Base-by-base conservation (phyloP, 1,139 yeast species). In the Chernovozyma aurita region DNA sequence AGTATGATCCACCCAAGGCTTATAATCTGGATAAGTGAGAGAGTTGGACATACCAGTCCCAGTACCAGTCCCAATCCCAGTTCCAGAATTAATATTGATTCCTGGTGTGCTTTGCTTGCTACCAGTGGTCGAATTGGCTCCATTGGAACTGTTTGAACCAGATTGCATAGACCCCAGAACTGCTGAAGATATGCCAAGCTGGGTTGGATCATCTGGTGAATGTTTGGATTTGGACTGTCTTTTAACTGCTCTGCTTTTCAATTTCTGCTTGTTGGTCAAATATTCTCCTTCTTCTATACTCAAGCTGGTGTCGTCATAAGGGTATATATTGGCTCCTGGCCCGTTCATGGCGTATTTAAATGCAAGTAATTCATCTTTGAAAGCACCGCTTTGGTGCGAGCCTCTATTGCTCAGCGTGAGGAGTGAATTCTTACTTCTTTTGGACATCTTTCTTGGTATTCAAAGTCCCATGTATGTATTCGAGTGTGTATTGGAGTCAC, bases 1-100 rank as follows among this genome's bases (percentile, higher is more conserved):
- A 4, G 73, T 52, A 9, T 74, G 73, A 48, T 83, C 90, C 36
- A 67, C 63, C 95, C 95, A 87, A 0, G 94, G 86, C 39, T 66
- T 66, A 54, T 79, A 86, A 58, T 87, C 96, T 1, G 96, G 96
- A 49, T 73, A 83, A 2, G 73, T 61, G 14, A 40, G 16, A 16
- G 28, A 11, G 13, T 20, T 20, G 22, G 22, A 20, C n/a, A n/a
- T n/a, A n/a, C n/a, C n/a, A n/a, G n/a, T n/a, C 8, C 22, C 9
- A 9, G 22, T 20, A 9, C 22, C 9, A 20, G 8, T 9, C 6
- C 22, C 22, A 9, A 20, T 20, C 8, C 22, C 22, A n/a, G n/a
- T n/a, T 20, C 22, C 22, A 20, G 6, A 7, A 7, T 20, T 20
- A 20, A 20, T 20, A 20, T 9, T 20, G 9, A 20, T 20, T n/a